Percentiles rank a stretch among this genome's conserved stretches.
Evolutionary conservation across 2,329 filamentous ascomycete species (phyloP).

Genomic region (Talaromyces sp.): DNA sequence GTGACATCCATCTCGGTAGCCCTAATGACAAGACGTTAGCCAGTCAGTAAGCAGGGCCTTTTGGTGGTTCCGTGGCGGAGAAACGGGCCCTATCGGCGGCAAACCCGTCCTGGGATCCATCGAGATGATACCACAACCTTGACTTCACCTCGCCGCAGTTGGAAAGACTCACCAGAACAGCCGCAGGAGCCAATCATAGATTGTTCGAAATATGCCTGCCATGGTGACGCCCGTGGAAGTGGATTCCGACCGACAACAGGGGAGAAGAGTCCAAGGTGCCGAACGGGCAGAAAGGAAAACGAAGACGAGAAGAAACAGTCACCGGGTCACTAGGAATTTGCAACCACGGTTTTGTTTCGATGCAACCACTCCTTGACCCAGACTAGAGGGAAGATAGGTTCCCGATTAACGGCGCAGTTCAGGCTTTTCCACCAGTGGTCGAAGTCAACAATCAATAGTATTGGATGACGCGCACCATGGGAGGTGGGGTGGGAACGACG

Average conservation of each 20-base stretch:
- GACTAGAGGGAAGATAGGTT: not conserved
- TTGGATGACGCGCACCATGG: not conserved
- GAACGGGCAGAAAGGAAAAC: conserved; percentile 5
- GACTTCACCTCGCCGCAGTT: not conserved
- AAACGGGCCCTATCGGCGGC: conserved; percentile 27
- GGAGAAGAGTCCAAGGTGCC: not conserved
- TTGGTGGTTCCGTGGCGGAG: conserved; percentile 21
- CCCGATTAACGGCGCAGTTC: not conserved
- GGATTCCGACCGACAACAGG: not conserved
- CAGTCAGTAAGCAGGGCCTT: conserved; percentile 13
- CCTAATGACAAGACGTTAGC: conserved; percentile 50
- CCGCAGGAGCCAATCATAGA: conserved; percentile 98
- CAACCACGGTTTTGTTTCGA: not conserved
- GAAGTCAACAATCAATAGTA: not conserved
- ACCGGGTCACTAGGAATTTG: conserved; percentile 7
- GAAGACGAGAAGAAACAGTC: conserved; percentile 6
- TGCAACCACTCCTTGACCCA: not conserved
- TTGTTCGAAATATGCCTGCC: conserved; percentile 85
- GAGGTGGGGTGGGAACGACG: not conserved
- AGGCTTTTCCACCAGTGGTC: not conserved
- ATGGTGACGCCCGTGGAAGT: conserved; percentile 46
- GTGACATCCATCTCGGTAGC: conserved; percentile 99
- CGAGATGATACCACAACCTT: conserved; percentile 14
- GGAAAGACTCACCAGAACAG: conserved; percentile 77
- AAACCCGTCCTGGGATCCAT: conserved; percentile 20